phyloP scores from a whole-genome alignment of 2,329 filamentous ascomycete species.

The Arthroderma uncinatum region DNA sequence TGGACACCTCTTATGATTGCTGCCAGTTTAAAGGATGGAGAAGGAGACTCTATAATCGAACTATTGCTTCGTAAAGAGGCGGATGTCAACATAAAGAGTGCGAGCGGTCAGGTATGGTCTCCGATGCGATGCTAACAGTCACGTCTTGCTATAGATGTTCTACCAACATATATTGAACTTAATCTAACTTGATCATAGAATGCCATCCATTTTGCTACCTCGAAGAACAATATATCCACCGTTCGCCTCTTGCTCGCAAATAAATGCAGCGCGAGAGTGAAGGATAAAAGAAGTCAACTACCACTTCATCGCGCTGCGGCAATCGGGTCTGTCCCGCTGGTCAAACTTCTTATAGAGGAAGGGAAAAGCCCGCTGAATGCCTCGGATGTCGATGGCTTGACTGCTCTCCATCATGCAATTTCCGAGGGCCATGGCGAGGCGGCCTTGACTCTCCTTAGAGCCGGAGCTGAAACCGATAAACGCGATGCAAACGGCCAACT shows the following conservation, averaged over 20 bases:
- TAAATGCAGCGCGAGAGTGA: constrained; percentile 66
- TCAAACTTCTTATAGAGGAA: constrained; percentile 65
- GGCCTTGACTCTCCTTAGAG: constrained; percentile 69
- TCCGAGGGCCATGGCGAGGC: constrained; percentile 60
- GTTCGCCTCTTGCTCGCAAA: constrained; percentile 65
- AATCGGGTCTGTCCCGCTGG: constrained; percentile 76
- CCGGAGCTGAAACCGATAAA: constrained; percentile 71
- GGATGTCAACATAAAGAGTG: constrained; percentile 36
- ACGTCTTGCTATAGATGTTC: neutral
- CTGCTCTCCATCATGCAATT: constrained; percentile 69
- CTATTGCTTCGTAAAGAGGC: constrained; percentile 38
- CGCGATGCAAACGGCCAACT: constrained; percentile 59
- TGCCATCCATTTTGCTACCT: constrained; percentile 80
- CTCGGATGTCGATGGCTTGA: constrained; percentile 70
- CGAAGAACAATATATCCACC: constrained; percentile 75
- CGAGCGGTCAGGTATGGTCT: constrained; percentile 31
- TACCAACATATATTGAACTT: neutral
- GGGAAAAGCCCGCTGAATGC: constrained; percentile 69
- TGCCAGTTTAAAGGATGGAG: constrained; percentile 35
- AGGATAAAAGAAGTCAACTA: constrained; percentile 80
- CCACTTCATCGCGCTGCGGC: constrained; percentile 86
- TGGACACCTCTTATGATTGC: constrained; percentile 44
- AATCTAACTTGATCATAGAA: constrained; percentile 44
- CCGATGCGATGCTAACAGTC: neutral
- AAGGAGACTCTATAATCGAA: constrained; percentile 36